Percentiles rank a stretch among this genome's conserved stretches.
These are phyloP conservation scores for Mucor mucedo DNA, from an alignment of 371 early-diverging fungal genomes.

Conservation along the genomic window DNA sequence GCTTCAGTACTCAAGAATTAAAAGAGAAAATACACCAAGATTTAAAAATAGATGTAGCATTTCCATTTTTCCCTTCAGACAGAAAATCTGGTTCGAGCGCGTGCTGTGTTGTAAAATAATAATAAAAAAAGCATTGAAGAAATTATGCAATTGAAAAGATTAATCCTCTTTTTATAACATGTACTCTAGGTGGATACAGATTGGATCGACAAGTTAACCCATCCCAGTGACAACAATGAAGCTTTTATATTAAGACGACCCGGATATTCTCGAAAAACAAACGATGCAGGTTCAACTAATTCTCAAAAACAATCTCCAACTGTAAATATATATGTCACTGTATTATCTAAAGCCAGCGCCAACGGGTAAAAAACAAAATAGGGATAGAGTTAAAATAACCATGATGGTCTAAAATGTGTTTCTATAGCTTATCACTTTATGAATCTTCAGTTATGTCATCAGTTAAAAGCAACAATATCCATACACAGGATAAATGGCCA, in stretches of 20 bases:
- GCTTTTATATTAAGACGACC: slow-evolving; percentile 32
- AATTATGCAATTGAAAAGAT: slow-evolving; percentile 7
- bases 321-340: slow-evolving; percentile 47
- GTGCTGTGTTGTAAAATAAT: slow-evolving; percentile 61
- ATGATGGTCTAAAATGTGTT: not conserved
- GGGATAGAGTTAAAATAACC: not conserved
- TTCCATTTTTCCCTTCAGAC: slow-evolving; percentile 64
- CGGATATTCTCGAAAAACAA: slow-evolving; percentile 13
- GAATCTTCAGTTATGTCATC: not conserved
- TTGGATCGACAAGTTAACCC: slow-evolving; percentile 43
- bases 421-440: slow-evolving; percentile 11
- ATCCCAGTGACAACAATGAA: not conserved
- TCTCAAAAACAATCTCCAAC: slow-evolving; percentile 53
- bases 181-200: slow-evolving; percentile 46
- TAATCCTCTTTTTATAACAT: not conserved
- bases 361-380: slow-evolving; percentile 16
- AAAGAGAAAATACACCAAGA: slow-evolving; percentile 54
- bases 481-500: slow-evolving; percentile 29
- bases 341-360: slow-evolving; percentile 36
- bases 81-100: slow-evolving; percentile 58
- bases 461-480: not conserved
- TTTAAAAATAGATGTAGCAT: slow-evolving; percentile 64
- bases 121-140: not conserved
- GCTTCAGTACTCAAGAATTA: slow-evolving; percentile 42
- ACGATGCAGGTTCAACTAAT: slow-evolving; percentile 10